Base-by-base conservation (phyloP, 2,329 filamentous ascomycete genomes). In the Orbilia blumenaviensis region DNA sequence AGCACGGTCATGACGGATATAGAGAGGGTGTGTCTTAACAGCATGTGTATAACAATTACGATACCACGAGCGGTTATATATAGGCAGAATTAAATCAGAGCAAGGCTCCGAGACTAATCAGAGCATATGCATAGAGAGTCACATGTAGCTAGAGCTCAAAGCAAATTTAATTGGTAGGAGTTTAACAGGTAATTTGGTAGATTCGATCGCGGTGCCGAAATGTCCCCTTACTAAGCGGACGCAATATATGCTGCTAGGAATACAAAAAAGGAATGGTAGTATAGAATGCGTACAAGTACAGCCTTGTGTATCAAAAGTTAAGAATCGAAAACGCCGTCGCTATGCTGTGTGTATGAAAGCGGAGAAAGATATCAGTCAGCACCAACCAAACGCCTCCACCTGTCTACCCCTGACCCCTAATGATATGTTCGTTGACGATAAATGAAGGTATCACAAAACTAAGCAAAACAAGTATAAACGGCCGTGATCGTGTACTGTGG, bases 271-370 rank as follows among this genome's bases (percentile, higher is more conserved):
- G 38, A 61, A 61, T 32, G 38, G 36, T 56, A 61, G 25, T 44
- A 61, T 44, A 21, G 36, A 44, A 36, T 56, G 52, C 32, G 36
- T 61, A 61, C 38, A 42, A 61, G 38, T 64, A 64, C 44, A 64
- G n/a, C 42, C 44, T 29, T 64, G 61, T 64, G 61, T 50, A 52
- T 64, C 29, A 58, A 46, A 42, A 12, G 18, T 8, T 54, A 34
- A 58, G 32, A 38, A 54, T 34, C 23, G 42, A 67, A 48, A 75
- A 75, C 71, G 71, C 71, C 71, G 46, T 68, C 63, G 71, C 71
- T 75, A 75, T 75, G 71, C 63, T 29, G 23, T 54, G 12, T 68
- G 48, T 63, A 60, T 38, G n/a, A 32, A 68, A 62, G 25, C 38
- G 21, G 54, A n/a, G 32, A 36, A 54, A 9, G 2, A 18, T 29